Evolutionary conservation across 768 basidiomycete species (phyloP).

Genomic region (Crucibulum laeve): DNA sequence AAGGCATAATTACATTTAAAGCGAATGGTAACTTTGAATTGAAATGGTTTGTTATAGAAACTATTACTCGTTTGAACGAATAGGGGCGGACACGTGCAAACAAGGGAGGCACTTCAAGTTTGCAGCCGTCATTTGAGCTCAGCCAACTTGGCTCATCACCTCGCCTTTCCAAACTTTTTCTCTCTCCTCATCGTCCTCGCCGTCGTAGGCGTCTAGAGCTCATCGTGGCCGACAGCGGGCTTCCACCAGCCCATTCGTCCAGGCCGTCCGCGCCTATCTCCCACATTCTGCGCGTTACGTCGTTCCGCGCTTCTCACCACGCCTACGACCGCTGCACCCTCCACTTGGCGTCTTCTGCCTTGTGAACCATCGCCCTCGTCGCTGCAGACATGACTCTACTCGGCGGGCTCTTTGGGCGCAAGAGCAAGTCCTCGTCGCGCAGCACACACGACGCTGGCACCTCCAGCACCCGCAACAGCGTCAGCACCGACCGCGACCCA

Average conservation of each 20-base stretch:
- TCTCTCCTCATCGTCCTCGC: neutral
- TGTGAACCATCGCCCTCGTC: conserved; percentile 3
- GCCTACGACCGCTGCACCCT: neutral
- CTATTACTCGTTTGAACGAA: no score
- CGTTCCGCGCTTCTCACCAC: neutral
- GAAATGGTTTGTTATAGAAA: no score
- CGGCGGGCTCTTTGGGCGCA: conserved; percentile 33
- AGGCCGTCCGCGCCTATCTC: neutral
- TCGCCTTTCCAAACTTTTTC: neutral
- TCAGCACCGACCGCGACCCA: conserved; percentile 16
- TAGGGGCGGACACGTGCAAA: no score
- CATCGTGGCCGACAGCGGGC: neutral
- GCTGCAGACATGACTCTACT: conserved; percentile 37
- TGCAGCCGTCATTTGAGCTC: no score
- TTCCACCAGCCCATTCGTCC: neutral
- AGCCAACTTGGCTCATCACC: neutral
- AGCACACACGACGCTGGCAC: conserved; percentile 14
- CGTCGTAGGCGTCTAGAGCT: neutral
- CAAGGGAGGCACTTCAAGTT: no score
- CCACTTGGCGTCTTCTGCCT: neutral
- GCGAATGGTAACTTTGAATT: no score
- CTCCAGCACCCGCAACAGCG: conserved; percentile 11
- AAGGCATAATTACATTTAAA: no score
- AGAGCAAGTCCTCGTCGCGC: conserved; percentile 24
- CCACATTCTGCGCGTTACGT: neutral